Percentiles rank a stretch among this genome's conserved stretches.
Evolutionary conservation across 2,329 filamentous ascomycete genomes (phyloP).

Genomic region (Byssochlamys sp.): DNA sequence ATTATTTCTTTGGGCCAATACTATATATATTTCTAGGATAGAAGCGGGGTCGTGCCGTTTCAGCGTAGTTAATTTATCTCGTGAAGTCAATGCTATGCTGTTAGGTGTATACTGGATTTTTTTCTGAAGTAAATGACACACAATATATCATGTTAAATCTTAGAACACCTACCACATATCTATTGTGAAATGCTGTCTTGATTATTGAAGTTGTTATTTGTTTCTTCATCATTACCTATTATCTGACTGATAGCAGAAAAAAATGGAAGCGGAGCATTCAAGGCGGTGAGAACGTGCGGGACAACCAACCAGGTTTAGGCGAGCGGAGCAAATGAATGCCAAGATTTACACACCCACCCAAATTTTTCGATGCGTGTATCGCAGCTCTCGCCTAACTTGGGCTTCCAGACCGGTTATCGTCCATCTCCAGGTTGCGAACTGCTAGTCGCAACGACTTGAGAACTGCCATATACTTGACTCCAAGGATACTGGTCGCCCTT

Average conservation of each 20-base stretch:
- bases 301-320: constrained; percentile 7
- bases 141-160: too few relatives aligned
- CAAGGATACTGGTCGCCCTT: neutral
- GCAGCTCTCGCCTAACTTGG: constrained; percentile 12
- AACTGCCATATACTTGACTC: neutral
- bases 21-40: neutral
- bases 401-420: neutral
- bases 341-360: constrained; percentile 31
- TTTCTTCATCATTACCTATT: neutral
- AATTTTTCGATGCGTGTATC: constrained; percentile 26
- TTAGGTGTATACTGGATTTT: too few relatives aligned
- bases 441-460: neutral
- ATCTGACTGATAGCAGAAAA: neutral
- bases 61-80: too few relatives aligned
- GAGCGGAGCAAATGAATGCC: constrained; percentile 25
- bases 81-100: too few relatives aligned
- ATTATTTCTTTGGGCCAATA: too few relatives aligned
- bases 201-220: neutral
- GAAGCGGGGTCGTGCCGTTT: too few relatives aligned
- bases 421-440: constrained; percentile 1
- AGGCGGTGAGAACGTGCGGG: constrained; percentile 13
- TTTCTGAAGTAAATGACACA: too few relatives aligned
- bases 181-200: neutral
- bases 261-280: neutral
- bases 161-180: neutral